Conservation (phyloP, 2,329 filamentous ascomycete species). For the Venturia effusa region DNA sequence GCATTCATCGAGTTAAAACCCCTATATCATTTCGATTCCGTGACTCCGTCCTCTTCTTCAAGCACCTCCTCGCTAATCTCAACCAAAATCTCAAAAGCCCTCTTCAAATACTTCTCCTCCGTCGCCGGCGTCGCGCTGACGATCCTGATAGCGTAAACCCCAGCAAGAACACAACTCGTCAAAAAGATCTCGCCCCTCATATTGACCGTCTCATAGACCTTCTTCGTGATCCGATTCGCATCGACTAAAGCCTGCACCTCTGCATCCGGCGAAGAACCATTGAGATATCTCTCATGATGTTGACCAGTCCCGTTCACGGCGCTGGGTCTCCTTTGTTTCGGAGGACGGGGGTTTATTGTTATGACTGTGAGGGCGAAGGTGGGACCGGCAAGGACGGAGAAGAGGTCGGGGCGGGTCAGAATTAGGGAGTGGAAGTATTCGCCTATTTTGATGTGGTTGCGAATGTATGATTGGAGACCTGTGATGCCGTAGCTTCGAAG, state of each 20-base stretch:
- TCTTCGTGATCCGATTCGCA: slow-evolving; percentile 58
- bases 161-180: slow-evolving; percentile 64
- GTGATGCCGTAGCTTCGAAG: slow-evolving; percentile 69
- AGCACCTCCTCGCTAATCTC: slow-evolving; percentile 48
- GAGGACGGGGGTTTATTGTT: slow-evolving; percentile 33
- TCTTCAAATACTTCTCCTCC: slow-evolving; percentile 60
- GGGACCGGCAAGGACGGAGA: slow-evolving; percentile 63
- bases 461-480: slow-evolving; percentile 64
- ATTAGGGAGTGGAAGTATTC: slow-evolving; percentile 57
- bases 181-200: slow-evolving; percentile 67
- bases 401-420: slow-evolving; percentile 52
- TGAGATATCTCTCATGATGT: slow-evolving; percentile 21
- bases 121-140: slow-evolving; percentile 61
- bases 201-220: slow-evolving; percentile 67
- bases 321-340: slow-evolving; percentile 7
- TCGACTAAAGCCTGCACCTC: slow-evolving; percentile 37
- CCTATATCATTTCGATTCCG: not conserved
- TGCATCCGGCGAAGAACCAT: slow-evolving; percentile 24
- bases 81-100: slow-evolving; percentile 65
- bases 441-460: slow-evolving; percentile 57
- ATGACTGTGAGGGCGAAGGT: slow-evolving; percentile 76
- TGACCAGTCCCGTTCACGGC: slow-evolving; percentile 19
- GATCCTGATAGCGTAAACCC: slow-evolving; percentile 68
- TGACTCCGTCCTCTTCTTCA: not conserved
- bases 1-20: not conserved